Evolutionary conservation across 2,329 filamentous ascomycete species (phyloP), one percentile per base, ranked within the genome.

Genomic region (Stylonectria norvegica): DNA sequence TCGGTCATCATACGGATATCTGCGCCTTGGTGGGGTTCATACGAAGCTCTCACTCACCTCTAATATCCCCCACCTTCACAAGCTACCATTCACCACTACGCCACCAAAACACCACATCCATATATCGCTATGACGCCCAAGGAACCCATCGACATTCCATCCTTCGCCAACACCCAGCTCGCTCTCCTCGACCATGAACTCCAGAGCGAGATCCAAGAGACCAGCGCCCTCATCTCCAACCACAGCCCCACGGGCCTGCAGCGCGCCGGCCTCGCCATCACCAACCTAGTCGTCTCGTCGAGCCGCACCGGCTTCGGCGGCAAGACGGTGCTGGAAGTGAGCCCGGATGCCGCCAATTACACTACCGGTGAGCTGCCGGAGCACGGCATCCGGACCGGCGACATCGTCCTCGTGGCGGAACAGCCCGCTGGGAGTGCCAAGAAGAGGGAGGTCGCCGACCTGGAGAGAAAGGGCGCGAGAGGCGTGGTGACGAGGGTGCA

Each of bases 231-330:
- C 42, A 76, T 89, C 43, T 73, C 79, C 31, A 76, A 76, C 32
- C 79, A 85, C 61, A 80, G 82, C 34, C 87, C 88, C 4, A 69
- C 76, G 0, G 72, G 78, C 1, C 79, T 94, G 10, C 79, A 87
- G 58, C 81, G 85, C 43, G 85, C 85, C 5, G 88, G 88, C n/a
- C 74, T 89, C 28, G 88, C 88, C 20, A 72, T 93, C 54, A 79
- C 81, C 12, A 91, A 90, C 63, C 78, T 97, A 7, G 69, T 78
- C 20, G 70, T 95, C 22, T 71, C 76, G 9, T 83, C 85, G 14
- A 86, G 86, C 59, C 83, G 90, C 20, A 98, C 93, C 0, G 93
- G 93, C 0, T 73, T 96, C 25, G 93, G 90, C 12, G 93, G 93
- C n/a, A 86, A 89, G 49, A 89, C 87, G 0, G 85, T 98, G 2